phyloP scores from a whole-genome alignment of 73 alveolate genomes.

The Symbiodinium pilosum region DNA sequence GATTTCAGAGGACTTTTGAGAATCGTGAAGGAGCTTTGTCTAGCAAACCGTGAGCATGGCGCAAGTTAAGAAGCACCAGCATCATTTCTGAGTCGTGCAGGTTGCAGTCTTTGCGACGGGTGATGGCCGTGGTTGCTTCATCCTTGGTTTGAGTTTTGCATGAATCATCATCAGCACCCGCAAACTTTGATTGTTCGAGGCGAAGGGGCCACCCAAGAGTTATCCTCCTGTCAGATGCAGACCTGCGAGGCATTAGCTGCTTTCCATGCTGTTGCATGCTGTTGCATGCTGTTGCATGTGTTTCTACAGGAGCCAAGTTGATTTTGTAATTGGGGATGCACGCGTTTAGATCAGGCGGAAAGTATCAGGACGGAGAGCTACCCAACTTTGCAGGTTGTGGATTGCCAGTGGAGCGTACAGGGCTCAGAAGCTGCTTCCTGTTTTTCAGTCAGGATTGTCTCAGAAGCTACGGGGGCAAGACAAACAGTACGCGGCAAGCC shows the following conservation, averaged over 20 bases:
- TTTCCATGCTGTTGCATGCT: not conserved
- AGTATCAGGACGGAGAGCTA: not conserved
- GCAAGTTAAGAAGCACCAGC: not conserved
- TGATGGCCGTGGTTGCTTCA: constrained; percentile 63
- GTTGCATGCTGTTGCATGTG: not conserved
- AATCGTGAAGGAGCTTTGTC: too few species aligned
- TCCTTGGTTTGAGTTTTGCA: not conserved
- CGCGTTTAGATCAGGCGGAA: not conserved
- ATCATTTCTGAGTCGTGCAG: not conserved
- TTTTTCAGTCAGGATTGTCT: not conserved
- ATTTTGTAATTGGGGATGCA: not conserved
- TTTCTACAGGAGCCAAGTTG: not conserved
- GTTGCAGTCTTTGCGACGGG: constrained; percentile 45
- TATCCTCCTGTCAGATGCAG: constrained; percentile 45
- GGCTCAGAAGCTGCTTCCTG: not conserved
- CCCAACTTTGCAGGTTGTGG: constrained; percentile 8
- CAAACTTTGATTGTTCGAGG: not conserved
- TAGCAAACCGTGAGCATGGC: too few species aligned
- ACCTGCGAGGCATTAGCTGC: constrained; percentile 70
- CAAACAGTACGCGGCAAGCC: too few species aligned
- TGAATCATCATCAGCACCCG: not conserved
- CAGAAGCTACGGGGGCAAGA: too few species aligned
- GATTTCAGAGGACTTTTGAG: too few species aligned
- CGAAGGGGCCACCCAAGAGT: constrained; percentile 75
- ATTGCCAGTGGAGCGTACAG: constrained; percentile 58